Base-by-base conservation (phyloP, 495 filamentous ascomycete species). In the Elaphomyces granulatus region DNA sequence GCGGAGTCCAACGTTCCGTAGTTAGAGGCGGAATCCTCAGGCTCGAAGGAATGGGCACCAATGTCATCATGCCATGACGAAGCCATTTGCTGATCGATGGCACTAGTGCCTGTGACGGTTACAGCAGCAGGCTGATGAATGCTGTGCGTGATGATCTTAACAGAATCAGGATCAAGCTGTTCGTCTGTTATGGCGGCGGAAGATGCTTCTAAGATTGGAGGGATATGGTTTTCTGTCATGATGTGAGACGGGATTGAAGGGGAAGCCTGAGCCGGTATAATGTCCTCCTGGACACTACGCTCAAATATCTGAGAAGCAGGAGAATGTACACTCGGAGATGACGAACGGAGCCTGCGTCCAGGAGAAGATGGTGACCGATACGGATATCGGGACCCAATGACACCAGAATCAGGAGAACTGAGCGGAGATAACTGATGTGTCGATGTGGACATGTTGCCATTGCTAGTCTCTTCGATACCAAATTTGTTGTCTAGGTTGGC, bases 241-340 rank as follows among this genome's bases (percentile, higher is more conserved):
- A 94, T 92, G 51, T 94, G 87, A 1, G 79, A 74, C 7, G 87
- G 87, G 42, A 90, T 88, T 8, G 81, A 77, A 2, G 81, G 73
- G n/a, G n/a, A n/a, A n/a, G n/a, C n/a, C n/a, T 84, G 77, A 4
- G 68, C 51, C n/a, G 74, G 59, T 6, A 72, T 45, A 20, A 71
- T 61, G 48, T 71, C 74, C 50, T 94, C 87, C 55, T 94, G 87
- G 10, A 94, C 87, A 58, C 83, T 78, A 48, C 87, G 81, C 66
- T 94, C 87, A 59, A 94, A 94, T 50, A 94, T 94, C 49, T 88
- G 84, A 17, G 83, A 76, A 3, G 76, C 75, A 8, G 79, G 77
- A 10, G 78, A 81, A 34, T 71, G 65, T 33, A 79, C 55, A 30
- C 72, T 66, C 3, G 77, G 75, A 3, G 77, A 78, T 12, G 73